Evolutionary conservation across 495 filamentous ascomycete species (phyloP).

Genomic region (Trichoderma orchidacearum): DNA sequence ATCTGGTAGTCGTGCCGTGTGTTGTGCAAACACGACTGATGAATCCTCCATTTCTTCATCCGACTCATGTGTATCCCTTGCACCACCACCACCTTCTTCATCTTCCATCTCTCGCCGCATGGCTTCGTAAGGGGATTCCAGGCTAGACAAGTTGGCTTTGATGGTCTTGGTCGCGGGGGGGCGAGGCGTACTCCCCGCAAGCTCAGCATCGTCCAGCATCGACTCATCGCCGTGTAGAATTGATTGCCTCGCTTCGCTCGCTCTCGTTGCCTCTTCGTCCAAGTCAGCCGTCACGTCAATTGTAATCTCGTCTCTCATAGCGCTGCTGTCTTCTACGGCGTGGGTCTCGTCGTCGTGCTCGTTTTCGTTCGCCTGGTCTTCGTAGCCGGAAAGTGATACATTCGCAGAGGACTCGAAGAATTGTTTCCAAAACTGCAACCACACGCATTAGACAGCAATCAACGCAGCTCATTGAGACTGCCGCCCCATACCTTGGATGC

Average conservation of each 20-base stretch:
- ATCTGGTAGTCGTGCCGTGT: slow-evolving; percentile 34
- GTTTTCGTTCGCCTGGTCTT: slow-evolving; percentile 49
- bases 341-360: slow-evolving; percentile 30
- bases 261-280: slow-evolving; percentile 21
- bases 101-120: slow-evolving; percentile 44
- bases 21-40: slow-evolving; percentile 25
- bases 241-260: slow-evolving; percentile 17
- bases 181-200: slow-evolving; percentile 40
- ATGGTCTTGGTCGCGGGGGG: slow-evolving; percentile 29
- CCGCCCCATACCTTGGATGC: slow-evolving; percentile 65
- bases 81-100: slow-evolving; percentile 7
- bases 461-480: slow-evolving; percentile 5
- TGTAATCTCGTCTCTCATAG: slow-evolving; percentile 22
- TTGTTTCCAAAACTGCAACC: slow-evolving; percentile 89
- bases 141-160: slow-evolving; percentile 39
- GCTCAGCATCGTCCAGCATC: slow-evolving; percentile 33
- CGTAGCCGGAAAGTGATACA: slow-evolving; percentile 91
- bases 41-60: slow-evolving; percentile 26
- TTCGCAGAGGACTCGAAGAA: slow-evolving; percentile 99
- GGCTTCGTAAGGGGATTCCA: slow-evolving; percentile 54
- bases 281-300: slow-evolving; percentile 27
- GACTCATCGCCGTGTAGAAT: slow-evolving; percentile 34
- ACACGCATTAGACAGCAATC: neutral
- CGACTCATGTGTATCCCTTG: slow-evolving; percentile 7
- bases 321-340: slow-evolving; percentile 18